Evolutionary conservation across 768 basidiomycete species (phyloP).

Genomic region (Suillus bovinus): DNA sequence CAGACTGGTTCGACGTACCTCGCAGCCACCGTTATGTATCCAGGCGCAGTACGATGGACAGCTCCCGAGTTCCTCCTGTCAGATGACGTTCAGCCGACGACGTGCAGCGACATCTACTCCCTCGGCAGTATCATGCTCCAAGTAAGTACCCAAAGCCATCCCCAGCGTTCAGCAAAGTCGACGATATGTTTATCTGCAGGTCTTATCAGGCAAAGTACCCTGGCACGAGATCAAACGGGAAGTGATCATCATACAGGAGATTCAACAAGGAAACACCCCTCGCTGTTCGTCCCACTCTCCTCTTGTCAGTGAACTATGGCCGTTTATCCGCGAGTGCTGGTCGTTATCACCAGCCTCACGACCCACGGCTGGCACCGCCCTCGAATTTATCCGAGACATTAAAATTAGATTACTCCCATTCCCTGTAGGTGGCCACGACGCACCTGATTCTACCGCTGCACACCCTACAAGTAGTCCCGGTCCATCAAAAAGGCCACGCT

Average conservation of each 20-base stretch:
- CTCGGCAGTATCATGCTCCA: constrained; percentile 26
- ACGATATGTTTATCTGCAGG: constrained; percentile 17
- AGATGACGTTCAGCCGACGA: constrained; percentile 14
- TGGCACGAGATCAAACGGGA: neutral
- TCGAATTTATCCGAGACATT: neutral
- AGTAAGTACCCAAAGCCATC: constrained; percentile 14
- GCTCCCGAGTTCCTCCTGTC: constrained; percentile 34
- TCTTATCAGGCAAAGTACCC: constrained; percentile 17
- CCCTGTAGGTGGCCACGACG: neutral
- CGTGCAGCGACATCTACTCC: constrained; percentile 18
- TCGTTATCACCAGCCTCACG: constrained; percentile 1
- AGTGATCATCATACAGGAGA: neutral
- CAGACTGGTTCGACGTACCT: constrained; percentile 32
- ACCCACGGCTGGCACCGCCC: constrained; percentile 1
- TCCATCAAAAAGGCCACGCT: neutral
- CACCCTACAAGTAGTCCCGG: neutral
- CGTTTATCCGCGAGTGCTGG: constrained; percentile 2
- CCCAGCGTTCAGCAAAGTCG: neutral
- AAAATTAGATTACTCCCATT: neutral
- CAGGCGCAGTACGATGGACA: constrained; percentile 47
- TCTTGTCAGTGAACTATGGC: neutral
- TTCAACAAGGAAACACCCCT: neutral
- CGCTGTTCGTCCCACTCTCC: neutral
- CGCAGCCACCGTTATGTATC: constrained; percentile 24
- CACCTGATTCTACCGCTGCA: neutral